Percentiles rank a stretch among this genome's conserved stretches.
These are phyloP conservation scores for Lactifluus subvellereus DNA, from an alignment of 768 basidiomycete species.

Conservation along the genomic window DNA sequence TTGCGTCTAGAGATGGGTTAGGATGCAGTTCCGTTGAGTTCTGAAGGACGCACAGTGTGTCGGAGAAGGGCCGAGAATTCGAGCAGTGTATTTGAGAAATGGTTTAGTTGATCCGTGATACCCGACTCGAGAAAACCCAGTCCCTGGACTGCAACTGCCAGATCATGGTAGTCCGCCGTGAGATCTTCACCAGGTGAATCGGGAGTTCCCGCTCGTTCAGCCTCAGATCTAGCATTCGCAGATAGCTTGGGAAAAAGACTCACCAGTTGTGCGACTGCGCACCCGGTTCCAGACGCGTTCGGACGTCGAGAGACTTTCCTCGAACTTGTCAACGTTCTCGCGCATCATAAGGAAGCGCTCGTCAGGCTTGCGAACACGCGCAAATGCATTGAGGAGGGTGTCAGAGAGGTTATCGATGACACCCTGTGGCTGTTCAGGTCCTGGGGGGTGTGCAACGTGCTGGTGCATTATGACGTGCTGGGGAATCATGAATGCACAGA, in stretches of 20 bases:
- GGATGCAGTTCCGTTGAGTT: not conserved
- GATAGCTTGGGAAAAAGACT: conserved; percentile 35
- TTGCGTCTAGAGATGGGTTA: conserved; percentile 52
- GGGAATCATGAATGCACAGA: conserved; percentile 8
- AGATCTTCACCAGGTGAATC: conserved; percentile 83
- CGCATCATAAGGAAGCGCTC: conserved; percentile 92
- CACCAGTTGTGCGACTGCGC: conserved; percentile 81
- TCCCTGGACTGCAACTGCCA: conserved; percentile 93
- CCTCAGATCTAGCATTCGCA: conserved; percentile 53
- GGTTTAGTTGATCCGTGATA: conserved; percentile 94
- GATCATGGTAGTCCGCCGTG: conserved; percentile 93
- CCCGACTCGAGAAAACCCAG: conserved; percentile 97
- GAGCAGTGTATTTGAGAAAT: conserved; percentile 92
- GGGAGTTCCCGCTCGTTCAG: conserved; percentile 77
- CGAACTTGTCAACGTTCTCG: conserved; percentile 90
- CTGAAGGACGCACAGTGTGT: conserved; percentile 56
- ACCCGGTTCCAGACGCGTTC: conserved; percentile 79
- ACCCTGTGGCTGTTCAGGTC: conserved; percentile 69
- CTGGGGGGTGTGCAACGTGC: conserved; percentile 87
- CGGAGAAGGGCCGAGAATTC: conserved; percentile 90
- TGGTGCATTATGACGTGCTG: conserved; percentile 98
- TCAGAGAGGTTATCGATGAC: conserved; percentile 95
- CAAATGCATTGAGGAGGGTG: conserved; percentile 92
- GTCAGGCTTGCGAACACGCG: conserved; percentile 93
- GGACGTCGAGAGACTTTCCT: conserved; percentile 79